Conservation (phyloP, 768 basidiomycete genomes). For the Naganishia vishniacii region DNA sequence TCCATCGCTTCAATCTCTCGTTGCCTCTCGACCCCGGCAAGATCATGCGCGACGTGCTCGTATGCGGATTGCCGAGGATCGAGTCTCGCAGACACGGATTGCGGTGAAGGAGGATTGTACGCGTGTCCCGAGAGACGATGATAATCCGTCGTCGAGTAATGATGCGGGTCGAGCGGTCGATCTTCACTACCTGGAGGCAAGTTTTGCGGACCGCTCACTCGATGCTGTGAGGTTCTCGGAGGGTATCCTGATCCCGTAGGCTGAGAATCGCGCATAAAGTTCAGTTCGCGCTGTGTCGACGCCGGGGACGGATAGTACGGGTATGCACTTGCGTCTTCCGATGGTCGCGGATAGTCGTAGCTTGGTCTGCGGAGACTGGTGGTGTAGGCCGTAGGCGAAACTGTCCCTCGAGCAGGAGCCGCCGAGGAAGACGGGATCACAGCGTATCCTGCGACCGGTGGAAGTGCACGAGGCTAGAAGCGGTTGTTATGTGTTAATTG, state of each 20-base stretch:
- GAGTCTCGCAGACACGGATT: neutral
- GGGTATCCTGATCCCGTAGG: neutral
- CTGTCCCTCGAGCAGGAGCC: neutral
- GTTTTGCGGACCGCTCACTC: slow-evolving; percentile 1
- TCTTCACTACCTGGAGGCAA: slow-evolving; percentile 6
- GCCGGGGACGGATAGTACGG: slow-evolving; percentile 17
- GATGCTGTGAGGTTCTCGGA: neutral
- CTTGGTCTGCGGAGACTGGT: neutral
- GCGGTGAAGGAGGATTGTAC: slow-evolving; percentile 8
- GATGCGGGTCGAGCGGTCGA: slow-evolving; percentile 7
- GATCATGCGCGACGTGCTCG: neutral
- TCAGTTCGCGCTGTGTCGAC: neutral
- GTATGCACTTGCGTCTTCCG: neutral
- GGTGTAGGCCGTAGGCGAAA: slow-evolving; percentile 3
- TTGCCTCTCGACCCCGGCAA: neutral
- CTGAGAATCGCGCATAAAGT: no score
- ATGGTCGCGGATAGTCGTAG: neutral
- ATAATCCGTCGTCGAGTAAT: slow-evolving; percentile 5
- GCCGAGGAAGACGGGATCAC: neutral
- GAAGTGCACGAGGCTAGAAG: neutral
- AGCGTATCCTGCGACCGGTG: neutral
- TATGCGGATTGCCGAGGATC: neutral
- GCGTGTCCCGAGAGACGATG: slow-evolving; percentile 10
- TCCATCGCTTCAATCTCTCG: neutral
- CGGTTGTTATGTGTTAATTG: no score